Evolutionary conservation across 805 yeast genomes (phyloP).

Genomic region (Ascoidea tarda): DNA sequence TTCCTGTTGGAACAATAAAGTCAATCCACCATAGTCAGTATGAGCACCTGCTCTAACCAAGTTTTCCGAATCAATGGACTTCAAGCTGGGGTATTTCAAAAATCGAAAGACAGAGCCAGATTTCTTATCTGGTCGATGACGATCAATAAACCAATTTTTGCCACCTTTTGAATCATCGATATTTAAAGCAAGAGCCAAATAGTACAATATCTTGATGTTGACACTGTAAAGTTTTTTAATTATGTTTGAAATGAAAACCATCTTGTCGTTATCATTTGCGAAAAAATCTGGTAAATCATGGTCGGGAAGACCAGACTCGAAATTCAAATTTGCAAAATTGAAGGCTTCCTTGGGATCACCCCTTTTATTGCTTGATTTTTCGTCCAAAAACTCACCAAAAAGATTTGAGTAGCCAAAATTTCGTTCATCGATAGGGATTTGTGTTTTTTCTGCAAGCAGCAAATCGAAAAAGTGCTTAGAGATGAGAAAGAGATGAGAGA

Average conservation of each 20-base stretch:
- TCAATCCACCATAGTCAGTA: conserved; percentile 70
- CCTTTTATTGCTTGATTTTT: conserved; percentile 10
- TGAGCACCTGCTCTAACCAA: conserved; percentile 73
- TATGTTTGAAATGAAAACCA: conserved; percentile 23
- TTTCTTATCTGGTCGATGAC: conserved; percentile 35
- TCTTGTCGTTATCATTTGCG: conserved; percentile 23
- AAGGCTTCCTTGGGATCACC: conserved; percentile 62
- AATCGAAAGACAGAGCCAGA: conserved; percentile 60
- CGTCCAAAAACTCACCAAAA: conserved; percentile 34
- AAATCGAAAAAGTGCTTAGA: conserved; percentile 37
- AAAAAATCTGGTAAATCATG: conserved; percentile 37
- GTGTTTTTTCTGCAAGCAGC: conserved; percentile 34
- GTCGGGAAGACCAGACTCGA: conserved; percentile 29
- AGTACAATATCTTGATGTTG: conserved; percentile 32
- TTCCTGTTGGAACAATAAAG: conserved; percentile 55
- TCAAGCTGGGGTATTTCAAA: conserved; percentile 56
- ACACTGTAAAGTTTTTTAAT: conserved; percentile 33
- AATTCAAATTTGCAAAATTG: conserved; percentile 45
- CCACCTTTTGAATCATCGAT: conserved; percentile 42
- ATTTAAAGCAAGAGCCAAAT: conserved; percentile 48
- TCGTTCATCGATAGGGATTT: conserved; percentile 33
- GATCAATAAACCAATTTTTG: conserved; percentile 45
- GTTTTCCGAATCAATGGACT: conserved; percentile 31
- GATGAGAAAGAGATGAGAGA: conserved; percentile 32
- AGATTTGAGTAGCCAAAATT: conserved; percentile 50